Evolutionary conservation across 176 grass and related monocot species (phyloP).

Genomic region (Ampelocalamus luodianensis): DNA sequence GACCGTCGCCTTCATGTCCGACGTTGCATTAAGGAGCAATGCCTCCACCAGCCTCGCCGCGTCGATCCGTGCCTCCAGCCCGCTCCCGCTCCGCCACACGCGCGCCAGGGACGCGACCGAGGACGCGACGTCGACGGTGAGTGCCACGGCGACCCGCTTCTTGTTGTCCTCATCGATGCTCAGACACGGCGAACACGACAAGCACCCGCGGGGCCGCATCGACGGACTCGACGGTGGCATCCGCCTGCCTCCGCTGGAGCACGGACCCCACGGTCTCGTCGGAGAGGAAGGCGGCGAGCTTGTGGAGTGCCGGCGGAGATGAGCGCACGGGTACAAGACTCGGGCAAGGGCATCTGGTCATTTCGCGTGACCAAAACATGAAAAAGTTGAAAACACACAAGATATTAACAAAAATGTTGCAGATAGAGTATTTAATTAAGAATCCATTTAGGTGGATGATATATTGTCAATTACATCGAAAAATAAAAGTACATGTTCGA

Average conservation of each 20-base stretch:
- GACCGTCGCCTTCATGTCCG: constrained; percentile 8
- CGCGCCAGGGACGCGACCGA: constrained; percentile 42
- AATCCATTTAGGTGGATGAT: too few relatives aligned
- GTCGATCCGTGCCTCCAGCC: too few relatives aligned
- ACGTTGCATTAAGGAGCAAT: constrained; percentile 40
- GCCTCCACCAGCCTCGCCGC: constrained; percentile 59
- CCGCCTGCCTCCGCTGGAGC: constrained; percentile 25
- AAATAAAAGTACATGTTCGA: too few relatives aligned
- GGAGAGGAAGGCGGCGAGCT: constrained; percentile 64
- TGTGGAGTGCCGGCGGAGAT: constrained; percentile 6
- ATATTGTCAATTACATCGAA: too few relatives aligned
- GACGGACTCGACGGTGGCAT: constrained; percentile 10
- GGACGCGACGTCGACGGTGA: constrained; percentile 46
- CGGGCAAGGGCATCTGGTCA: too few relatives aligned
- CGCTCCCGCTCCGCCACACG: constrained; percentile 42
- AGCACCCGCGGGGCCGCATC: constrained; percentile 54
- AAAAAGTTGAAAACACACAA: too few relatives aligned
- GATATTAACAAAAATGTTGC: too few relatives aligned
- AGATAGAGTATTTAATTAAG: too few relatives aligned
- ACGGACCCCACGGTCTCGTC: constrained; percentile 51
- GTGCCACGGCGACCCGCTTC: constrained; percentile 30
- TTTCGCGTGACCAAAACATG: too few relatives aligned
- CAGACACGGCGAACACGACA: constrained; percentile 49
- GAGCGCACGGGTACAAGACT: too few relatives aligned
- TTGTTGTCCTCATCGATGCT: constrained; percentile 63